phyloP scores from a whole-genome alignment of 306 rosid species.

The Fragaria ananassa region DNA sequence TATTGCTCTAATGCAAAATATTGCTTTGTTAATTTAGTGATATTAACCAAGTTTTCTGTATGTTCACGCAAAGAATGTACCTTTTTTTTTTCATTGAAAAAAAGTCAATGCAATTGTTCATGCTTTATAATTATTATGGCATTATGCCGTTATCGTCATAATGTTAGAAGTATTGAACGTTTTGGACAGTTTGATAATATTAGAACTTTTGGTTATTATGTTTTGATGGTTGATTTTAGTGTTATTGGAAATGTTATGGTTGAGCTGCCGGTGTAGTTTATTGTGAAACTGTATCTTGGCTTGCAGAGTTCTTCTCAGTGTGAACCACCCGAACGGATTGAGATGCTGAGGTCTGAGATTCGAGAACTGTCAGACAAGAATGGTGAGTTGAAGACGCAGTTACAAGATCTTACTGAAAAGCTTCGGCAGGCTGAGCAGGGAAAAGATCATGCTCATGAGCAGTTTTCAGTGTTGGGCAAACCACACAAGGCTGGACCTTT shows the following conservation, averaged over 20 bases:
- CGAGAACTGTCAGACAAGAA: constrained; percentile 45
- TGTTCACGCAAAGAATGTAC: not conserved
- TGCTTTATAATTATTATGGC: not conserved
- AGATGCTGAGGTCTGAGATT: constrained; percentile 47
- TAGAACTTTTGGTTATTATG: not conserved
- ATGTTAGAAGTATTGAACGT: not conserved
- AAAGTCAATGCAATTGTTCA: not conserved
- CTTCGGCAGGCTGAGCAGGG: constrained; percentile 63
- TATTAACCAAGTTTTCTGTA: not conserved
- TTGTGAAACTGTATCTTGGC: not conserved
- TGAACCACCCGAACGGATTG: constrained; percentile 48
- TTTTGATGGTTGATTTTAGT: not conserved
- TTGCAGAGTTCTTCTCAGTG: constrained; percentile 52
- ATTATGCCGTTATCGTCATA: not conserved
- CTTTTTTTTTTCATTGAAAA: not conserved
- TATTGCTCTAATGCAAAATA: not conserved
- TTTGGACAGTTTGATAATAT: not conserved
- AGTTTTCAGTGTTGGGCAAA: constrained; percentile 54
- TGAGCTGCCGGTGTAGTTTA: not conserved
- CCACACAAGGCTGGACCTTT: constrained; percentile 78
- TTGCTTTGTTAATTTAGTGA: not conserved
- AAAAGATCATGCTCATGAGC: constrained; percentile 63
- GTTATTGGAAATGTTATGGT: not conserved
- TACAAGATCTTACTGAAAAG: constrained; percentile 48
- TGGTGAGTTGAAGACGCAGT: constrained; percentile 46